Evolutionary conservation across 139 green algal species (phyloP), one percentile per base, ranked within the genome.

Genomic region (Tetraselmis striata): DNA sequence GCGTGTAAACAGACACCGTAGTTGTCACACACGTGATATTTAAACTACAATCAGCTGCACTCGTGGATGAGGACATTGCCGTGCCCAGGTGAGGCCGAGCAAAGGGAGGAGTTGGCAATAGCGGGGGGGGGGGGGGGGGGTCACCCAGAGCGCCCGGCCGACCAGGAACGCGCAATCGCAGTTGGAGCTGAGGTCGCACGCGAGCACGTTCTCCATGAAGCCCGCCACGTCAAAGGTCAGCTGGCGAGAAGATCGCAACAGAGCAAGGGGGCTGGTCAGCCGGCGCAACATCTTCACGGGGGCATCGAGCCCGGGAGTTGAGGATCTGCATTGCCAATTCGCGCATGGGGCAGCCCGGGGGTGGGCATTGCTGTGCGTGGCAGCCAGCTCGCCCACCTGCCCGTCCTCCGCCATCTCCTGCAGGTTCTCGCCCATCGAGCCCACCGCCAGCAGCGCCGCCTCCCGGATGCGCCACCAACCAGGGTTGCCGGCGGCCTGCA

Each of bases 401-500:
- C 45, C 45, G 5, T 67, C 45, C 45, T 67, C 29, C 59, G 59
- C 31, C 28, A 80, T 31, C 85, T 85, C 83, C 32, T 85, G 28
- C 23, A 94, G 26, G 0, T 81, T 45, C 25, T 93, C 85, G 18
- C 83, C 83, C 1, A 88, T 82, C 0, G 81, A 76, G 23, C 92
- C 94, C 30, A 95, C 76, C 0, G 91, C 93, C n/a, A 94, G 83
- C 82, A 98, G 85, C 0, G 88, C 85, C 1, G 93, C 94, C 74
- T 98, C 94, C 1, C 92, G 86, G 79, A 92, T 32, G 67, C 84
- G 80, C 94, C 94, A 98, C 92, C 94, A 97, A 25, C 81, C 81
- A 1, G 78, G 30, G 29, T 88, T 83, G 26, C 85, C 83, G 18
- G 86, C 59, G 1, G 85, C 79, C 80, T 86, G 81, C 77, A 31